Conservation (phyloP, 176 grass and related monocot species). For the Musa troglodytarum region DNA sequence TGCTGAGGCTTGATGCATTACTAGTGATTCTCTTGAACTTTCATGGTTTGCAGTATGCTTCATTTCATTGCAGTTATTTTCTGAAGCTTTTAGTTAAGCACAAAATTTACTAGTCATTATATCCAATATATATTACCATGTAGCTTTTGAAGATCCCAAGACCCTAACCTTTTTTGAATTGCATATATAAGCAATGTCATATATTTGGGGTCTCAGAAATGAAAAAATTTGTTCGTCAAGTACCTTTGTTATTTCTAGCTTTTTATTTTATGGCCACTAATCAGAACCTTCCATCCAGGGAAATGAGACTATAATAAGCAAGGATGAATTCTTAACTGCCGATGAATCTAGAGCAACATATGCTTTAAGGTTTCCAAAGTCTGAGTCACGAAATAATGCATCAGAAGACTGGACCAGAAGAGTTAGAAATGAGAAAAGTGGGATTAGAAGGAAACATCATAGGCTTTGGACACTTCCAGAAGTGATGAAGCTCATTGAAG, state of each 20-base stretch:
- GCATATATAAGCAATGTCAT: no score
- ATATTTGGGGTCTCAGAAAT: no score
- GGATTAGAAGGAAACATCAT: conserved; percentile 22
- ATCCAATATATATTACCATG: no score
- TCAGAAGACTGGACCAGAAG: conserved; percentile 1
- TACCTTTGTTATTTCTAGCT: no score
- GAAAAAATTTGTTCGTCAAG: no score
- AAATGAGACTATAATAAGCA: not conserved
- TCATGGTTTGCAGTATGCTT: not conserved
- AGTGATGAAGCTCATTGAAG: conserved; percentile 27
- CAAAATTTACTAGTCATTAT: no score
- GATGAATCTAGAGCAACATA: not conserved
- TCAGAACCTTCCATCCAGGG: not conserved
- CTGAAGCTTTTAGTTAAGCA: no score
- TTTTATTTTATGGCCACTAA: no score
- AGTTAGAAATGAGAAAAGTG: conserved; percentile 3
- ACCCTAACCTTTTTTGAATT: no score
- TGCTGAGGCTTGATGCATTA: not conserved
- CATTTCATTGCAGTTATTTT: not conserved
- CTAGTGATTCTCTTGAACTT: not conserved
- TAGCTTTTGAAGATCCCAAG: no score
- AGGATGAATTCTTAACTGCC: not conserved
- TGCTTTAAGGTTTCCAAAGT: not conserved
- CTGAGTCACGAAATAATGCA: not conserved
- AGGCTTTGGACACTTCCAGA: conserved; percentile 24